phyloP scores from a whole-genome alignment of 441 rosid genomes.

The Corymbia citriodora region DNA sequence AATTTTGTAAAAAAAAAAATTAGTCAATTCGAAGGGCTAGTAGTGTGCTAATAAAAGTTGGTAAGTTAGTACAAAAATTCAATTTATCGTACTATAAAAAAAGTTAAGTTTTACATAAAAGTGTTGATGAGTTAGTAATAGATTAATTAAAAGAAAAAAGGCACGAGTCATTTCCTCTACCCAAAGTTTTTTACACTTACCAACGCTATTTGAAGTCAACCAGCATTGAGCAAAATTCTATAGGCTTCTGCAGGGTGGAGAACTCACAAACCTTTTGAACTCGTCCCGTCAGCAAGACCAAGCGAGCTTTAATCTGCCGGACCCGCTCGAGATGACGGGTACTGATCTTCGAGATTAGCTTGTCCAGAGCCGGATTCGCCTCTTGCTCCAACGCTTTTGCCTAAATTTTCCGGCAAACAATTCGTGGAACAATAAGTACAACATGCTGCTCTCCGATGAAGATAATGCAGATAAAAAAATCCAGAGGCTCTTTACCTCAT shows the following conservation, averaged over 20 bases:
- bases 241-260: not conserved
- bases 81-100: not conserved
- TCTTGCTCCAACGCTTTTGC: conserved; percentile 73
- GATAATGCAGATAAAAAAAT: not conserved
- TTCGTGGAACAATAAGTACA: not conserved
- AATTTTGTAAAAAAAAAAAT: not conserved
- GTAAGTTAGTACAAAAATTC: not conserved
- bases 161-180: not conserved
- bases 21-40: not conserved
- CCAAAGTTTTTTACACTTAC: not conserved
- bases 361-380: conserved; percentile 90
- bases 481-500: conserved; percentile 38
- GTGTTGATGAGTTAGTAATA: not conserved
- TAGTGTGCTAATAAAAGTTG: not conserved
- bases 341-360: conserved; percentile 84
- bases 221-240: not conserved
- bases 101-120: not conserved
- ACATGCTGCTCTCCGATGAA: not conserved
- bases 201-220: not conserved
- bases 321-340: conserved; percentile 85
- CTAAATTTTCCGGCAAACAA: conserved; percentile 19
- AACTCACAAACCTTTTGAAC: conserved; percentile 61
- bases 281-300: conserved; percentile 85
- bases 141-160: not conserved
- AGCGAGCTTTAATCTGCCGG: conserved; percentile 79